These are phyloP conservation scores for Tetracladium setigerum DNA, from an alignment of 495 filamentous ascomycete species.

Conservation along the genomic window DNA sequence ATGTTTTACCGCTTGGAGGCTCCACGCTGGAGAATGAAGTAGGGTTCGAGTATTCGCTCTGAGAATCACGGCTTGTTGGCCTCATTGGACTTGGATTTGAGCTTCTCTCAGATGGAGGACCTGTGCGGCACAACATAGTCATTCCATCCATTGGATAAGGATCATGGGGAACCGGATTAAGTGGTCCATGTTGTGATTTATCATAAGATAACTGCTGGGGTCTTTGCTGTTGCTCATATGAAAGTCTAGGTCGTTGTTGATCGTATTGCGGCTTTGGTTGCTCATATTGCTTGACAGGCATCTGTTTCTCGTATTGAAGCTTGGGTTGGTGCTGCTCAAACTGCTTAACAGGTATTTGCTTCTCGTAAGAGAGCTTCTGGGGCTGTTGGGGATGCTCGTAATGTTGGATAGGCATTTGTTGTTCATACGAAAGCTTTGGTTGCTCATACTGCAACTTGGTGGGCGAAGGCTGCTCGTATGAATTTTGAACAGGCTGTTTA, in stretches of 20 bases:
- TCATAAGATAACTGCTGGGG: slow-evolving; percentile 10
- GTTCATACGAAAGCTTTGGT: slow-evolving; percentile 7
- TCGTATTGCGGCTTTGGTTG: slow-evolving; percentile 8
- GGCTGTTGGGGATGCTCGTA: neutral
- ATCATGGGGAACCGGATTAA: slow-evolving; percentile 75
- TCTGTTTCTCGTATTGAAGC: neutral
- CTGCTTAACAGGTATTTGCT: slow-evolving; percentile 1
- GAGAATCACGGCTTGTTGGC: slow-evolving; percentile 80
- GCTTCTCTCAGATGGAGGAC: slow-evolving; percentile 76
- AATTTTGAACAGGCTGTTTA: slow-evolving; percentile 2
- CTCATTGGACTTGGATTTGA: slow-evolving; percentile 58
- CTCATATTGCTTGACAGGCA: neutral
- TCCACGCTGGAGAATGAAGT: slow-evolving; percentile 87
- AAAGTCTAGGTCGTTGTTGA: slow-evolving; percentile 2
- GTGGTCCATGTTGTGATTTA: slow-evolving; percentile 25
- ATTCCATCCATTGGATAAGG: slow-evolving; percentile 94
- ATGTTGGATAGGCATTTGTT: too few species aligned
- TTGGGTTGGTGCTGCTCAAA: neutral
- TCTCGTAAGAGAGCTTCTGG: slow-evolving; percentile 7
- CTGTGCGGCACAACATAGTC: slow-evolving; percentile 95
- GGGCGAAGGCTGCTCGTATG: slow-evolving; percentile 4
- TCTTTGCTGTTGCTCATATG: neutral
- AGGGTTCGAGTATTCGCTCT: slow-evolving; percentile 85
- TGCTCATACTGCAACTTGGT: slow-evolving; percentile 6
- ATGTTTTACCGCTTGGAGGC: slow-evolving; percentile 55